Base-by-base conservation (phyloP, 768 basidiomycete species). In the Naganishia vaughanmartiniae region DNA sequence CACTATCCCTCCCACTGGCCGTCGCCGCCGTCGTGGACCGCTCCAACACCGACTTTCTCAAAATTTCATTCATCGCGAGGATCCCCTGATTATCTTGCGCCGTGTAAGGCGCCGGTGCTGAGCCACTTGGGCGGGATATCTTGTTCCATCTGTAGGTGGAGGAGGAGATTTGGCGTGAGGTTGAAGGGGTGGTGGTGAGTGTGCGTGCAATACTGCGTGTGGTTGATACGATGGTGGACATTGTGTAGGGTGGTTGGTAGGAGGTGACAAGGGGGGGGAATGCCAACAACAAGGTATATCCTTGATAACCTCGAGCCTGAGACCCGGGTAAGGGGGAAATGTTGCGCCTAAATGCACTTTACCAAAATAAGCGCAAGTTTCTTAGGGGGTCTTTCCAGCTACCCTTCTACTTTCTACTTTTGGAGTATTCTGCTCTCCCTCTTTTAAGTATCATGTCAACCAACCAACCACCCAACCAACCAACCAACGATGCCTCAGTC, bases 101-200 rank as follows among this genome's bases (percentile, higher is more conserved):
- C 14, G 60, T 34, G 39, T 45, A 63, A 6, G 60, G 60, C 9
- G 39, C 39, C 33, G 60, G 60, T 10, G 60, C 39, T 12, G 60
- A 63, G 46, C 60, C 60, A 30, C 60, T 63, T 26, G 39, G 60
- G 46, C 60, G 46, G 28, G 60, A 42, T 7, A 63, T 42, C 60
- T 63, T 63, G 39, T 63, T 42, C 26, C 24, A 15, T 0, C 9
- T 34, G n/a, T 9, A 30, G 7, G 60, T 34, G 24, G 60, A 63
- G 12, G 60, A 42, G 14, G 60, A 63, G 24, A 63, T 6, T 9
- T 46, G 28, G 12, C 60, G 60, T 10, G 21, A 42, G 30, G 39
- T 26, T n/a, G 42, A 9, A 15, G 42, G 2, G 42, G 42, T 42
- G 42, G 42, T 42, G 42, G 42, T 42, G 39, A 63, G 39, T 19